phyloP scores from a whole-genome alignment of 352 stramenopile species.

The Globisporangium sylvaticum region DNA sequence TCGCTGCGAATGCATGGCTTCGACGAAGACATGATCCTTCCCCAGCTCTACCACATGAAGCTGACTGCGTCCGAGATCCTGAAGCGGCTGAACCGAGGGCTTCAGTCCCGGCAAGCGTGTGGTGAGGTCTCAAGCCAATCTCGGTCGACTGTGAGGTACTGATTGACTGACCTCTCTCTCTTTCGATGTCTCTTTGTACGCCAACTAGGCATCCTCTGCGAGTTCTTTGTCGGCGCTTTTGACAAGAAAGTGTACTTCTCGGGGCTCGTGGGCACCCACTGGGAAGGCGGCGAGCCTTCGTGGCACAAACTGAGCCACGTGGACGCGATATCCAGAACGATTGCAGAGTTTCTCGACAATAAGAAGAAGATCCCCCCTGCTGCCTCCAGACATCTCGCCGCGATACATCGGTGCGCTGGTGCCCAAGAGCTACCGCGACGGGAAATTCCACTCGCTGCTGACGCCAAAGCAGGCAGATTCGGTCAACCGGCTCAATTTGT shows the following conservation, averaged over 20 bases:
- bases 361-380: slow-evolving; percentile 24
- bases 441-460: slow-evolving; percentile 45
- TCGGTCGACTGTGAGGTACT: neutral
- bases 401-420: slow-evolving; percentile 48
- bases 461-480: slow-evolving; percentile 41
- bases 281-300: slow-evolving; percentile 29
- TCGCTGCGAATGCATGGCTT: slow-evolving; percentile 28
- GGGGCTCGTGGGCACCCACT: slow-evolving; percentile 43
- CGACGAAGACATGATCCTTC: slow-evolving; percentile 35
- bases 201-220: slow-evolving; percentile 34
- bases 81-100: slow-evolving; percentile 40
- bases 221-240: slow-evolving; percentile 48
- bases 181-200: neutral
- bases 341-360: slow-evolving; percentile 3
- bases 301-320: slow-evolving; percentile 35
- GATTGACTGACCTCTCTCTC: neutral
- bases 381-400: slow-evolving; percentile 45
- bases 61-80: slow-evolving; percentile 49
- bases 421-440: slow-evolving; percentile 55
- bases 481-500: slow-evolving; percentile 45
- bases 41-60: slow-evolving; percentile 55
- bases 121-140: slow-evolving; percentile 17
- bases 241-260: slow-evolving; percentile 38
- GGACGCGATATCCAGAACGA: slow-evolving; percentile 30
- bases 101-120: slow-evolving; percentile 24